A percentile compares a stretch with the other conserved stretches of the same genome.
phyloP scores from a whole-genome alignment of 208 protist genomes.

The Leishmania mexicana region DNA sequence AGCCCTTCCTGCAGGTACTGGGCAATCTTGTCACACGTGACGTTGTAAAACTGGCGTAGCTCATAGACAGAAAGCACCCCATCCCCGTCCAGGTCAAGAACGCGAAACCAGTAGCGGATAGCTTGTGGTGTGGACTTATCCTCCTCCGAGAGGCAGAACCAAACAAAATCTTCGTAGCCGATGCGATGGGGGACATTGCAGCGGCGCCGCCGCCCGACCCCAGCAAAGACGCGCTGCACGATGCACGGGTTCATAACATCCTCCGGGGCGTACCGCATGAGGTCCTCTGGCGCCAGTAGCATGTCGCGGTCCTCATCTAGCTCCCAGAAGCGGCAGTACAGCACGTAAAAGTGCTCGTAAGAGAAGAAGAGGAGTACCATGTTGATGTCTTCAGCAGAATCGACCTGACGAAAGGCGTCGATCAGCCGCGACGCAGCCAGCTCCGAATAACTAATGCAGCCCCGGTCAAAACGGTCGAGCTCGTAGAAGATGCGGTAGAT shows the following conservation, averaged over 20 bases:
- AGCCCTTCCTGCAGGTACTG: conserved; percentile 65
- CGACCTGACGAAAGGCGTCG: conserved; percentile 82
- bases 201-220: conserved; percentile 47
- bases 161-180: conserved; percentile 96
- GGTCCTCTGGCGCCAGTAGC: conserved; percentile 85
- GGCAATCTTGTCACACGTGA: conserved; percentile 83
- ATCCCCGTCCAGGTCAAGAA: conserved; percentile 95
- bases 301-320: conserved; percentile 96
- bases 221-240: conserved; percentile 79
- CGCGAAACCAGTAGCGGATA: conserved; percentile 96
- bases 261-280: conserved; percentile 85
- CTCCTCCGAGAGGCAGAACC: conserved; percentile 96
- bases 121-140: conserved; percentile 93
- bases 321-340: conserved; percentile 99
- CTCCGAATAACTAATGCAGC: conserved; percentile 80
- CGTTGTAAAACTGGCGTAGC: conserved; percentile 92
- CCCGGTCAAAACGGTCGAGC: conserved; percentile 85
- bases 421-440: conserved; percentile 74
- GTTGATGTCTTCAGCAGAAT: conserved; percentile 91
- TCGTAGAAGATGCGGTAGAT: conserved; percentile 96
- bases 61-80: conserved; percentile 94
- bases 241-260: conserved; percentile 82
- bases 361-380: conserved; percentile 95
- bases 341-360: conserved; percentile 99
- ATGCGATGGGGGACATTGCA: conserved; percentile 64